These are phyloP conservation scores for Fusarium nygamai DNA, from an alignment of 2,329 filamentous ascomycete genomes.

Conservation along the genomic window DNA sequence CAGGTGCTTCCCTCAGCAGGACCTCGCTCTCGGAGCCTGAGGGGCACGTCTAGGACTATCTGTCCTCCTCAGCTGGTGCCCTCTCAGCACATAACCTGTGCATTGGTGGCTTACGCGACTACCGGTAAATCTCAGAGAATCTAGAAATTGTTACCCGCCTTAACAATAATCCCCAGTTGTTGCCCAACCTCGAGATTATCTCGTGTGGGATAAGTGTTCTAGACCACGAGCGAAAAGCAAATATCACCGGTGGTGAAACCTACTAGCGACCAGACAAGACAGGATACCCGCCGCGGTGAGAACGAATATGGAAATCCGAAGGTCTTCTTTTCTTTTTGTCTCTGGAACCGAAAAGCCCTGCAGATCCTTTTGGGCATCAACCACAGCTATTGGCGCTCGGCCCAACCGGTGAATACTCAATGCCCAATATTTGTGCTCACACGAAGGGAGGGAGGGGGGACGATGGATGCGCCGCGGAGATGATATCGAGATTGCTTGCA, in stretches of 20 bases:
- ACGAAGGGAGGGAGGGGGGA: neutral
- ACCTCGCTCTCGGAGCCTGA: neutral
- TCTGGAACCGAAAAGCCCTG: constrained; percentile 4
- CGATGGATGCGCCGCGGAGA: constrained; percentile 2
- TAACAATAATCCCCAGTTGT: constrained; percentile 23
- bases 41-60: neutral
- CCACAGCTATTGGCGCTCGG: neutral
- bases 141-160: constrained; percentile 26
- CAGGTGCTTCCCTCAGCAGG: neutral
- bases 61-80: neutral
- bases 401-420: constrained; percentile 11
- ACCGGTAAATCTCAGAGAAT: constrained; percentile 8
- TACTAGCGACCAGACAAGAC: constrained; percentile 12
- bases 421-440: constrained; percentile 15
- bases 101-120: constrained; percentile 22
- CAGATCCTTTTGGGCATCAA: constrained; percentile 28
- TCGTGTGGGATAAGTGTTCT: constrained; percentile 2
- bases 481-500: constrained; percentile 2
- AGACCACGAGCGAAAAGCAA: constrained; percentile 17
- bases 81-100: neutral
- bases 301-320: constrained; percentile 15
- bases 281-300: neutral
- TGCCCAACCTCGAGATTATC: constrained; percentile 3
- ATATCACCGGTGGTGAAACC: constrained; percentile 23
- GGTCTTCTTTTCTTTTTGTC: constrained; percentile 1